These are phyloP conservation scores for Lonicera japonica DNA, from an alignment of 129 eudicot species.

Conservation along the genomic window DNA sequence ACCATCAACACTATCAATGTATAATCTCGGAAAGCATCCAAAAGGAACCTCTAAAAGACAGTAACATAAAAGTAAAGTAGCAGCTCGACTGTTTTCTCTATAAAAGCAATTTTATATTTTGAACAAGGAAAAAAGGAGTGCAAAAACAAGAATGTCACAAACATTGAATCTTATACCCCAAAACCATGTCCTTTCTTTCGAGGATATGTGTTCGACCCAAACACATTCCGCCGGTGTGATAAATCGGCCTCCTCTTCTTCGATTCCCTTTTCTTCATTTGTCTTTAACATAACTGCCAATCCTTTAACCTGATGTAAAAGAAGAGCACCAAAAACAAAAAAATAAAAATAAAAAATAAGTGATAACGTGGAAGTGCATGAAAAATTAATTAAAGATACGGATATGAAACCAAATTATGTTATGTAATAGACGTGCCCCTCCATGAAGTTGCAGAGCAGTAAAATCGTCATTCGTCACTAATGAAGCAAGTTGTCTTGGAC, in stretches of 20 bases:
- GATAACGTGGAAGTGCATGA: no score
- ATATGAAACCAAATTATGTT: no score
- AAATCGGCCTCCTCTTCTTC: slow-evolving; percentile 29
- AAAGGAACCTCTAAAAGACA: slow-evolving; percentile 24
- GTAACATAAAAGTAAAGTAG: no score
- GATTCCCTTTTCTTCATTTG: slow-evolving; percentile 32
- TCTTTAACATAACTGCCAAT: slow-evolving; percentile 26
- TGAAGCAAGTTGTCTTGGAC: slow-evolving; percentile 29
- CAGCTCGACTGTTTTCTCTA: no score
- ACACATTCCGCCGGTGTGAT: slow-evolving; percentile 21
- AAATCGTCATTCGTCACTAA: slow-evolving; percentile 33
- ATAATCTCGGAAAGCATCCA: slow-evolving; percentile 41
- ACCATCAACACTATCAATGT: slow-evolving; percentile 44
- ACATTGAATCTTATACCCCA: no score
- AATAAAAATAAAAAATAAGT: no score
- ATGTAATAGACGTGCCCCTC: slow-evolving; percentile 17
- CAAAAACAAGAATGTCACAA: no score
- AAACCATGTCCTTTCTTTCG: slow-evolving; percentile 36
- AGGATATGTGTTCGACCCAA: slow-evolving; percentile 50
- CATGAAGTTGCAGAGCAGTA: slow-evolving; percentile 23
- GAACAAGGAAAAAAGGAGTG: no score
- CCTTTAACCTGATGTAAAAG: slow-evolving; percentile 13
- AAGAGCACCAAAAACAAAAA: no score
- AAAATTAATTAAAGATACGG: no score
- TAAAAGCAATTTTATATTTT: no score